Conservation (phyloP, 2,329 filamentous ascomycete species). For the Microthyrium microscopicum region DNA sequence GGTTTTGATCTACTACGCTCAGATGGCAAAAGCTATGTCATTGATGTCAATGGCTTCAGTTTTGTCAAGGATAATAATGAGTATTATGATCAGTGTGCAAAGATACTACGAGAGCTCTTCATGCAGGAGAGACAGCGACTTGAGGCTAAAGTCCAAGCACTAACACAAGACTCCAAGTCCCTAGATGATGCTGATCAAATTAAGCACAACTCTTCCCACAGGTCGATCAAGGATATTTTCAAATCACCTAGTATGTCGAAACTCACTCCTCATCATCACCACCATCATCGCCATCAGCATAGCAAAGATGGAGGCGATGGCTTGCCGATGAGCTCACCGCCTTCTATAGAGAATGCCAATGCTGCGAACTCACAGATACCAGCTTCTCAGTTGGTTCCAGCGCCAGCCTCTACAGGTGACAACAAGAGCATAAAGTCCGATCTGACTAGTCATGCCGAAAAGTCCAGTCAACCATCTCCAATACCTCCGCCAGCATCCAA, state of each 20-base stretch:
- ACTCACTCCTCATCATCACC: constrained; percentile 31
- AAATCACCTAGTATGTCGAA: constrained; percentile 49
- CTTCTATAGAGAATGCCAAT: constrained; percentile 22
- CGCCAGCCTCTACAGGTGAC: constrained; percentile 8
- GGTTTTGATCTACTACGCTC: constrained; percentile 88
- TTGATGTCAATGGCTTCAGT: constrained; percentile 98
- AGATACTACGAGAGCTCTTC: constrained; percentile 77
- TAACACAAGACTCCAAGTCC: not conserved
- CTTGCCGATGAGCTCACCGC: constrained; percentile 27
- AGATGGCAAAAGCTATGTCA: constrained; percentile 83
- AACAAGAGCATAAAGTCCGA: constrained; percentile 8
- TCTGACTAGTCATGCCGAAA: not conserved
- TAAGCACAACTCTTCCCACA: constrained; percentile 25
- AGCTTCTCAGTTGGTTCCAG: constrained; percentile 12
- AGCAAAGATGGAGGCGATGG: constrained; percentile 25
- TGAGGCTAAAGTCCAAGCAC: constrained; percentile 23
- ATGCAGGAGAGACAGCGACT: constrained; percentile 57
- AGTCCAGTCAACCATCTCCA: constrained; percentile 8
- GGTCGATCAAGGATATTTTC: constrained; percentile 38
- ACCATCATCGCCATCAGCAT: constrained; percentile 18
- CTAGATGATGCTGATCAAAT: constrained; percentile 12
- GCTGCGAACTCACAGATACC: not conserved
- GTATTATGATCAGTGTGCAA: constrained; percentile 85
- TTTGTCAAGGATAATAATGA: constrained; percentile 99
- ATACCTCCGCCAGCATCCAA: constrained; percentile 46